Evolutionary conservation across 2,329 filamentous ascomycete genomes (phyloP), one percentile per base, ranked within the genome.

Genomic region (Colletotrichum scovillei): DNA sequence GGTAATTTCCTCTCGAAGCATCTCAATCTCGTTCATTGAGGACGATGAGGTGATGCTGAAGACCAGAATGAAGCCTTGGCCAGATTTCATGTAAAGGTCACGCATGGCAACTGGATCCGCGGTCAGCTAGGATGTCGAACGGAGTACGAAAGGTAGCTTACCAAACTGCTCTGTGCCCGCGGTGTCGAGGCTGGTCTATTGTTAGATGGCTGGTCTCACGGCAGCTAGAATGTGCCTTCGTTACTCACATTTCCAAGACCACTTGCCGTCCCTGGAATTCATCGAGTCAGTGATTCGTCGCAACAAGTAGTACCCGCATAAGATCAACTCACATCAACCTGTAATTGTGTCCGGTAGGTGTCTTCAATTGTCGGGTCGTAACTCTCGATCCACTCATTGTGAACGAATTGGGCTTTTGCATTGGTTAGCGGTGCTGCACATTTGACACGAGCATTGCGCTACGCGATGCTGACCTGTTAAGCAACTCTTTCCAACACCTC

Each of bases 81-180:
- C 95, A 52, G 95, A 94, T 81, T 97, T 97, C 94, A 98, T 97
- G 86, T 97, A 97, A 58, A 96, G 87, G 81, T 97, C 94, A 80
- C 94, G 89, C 89, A 91, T 91, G 69, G 89, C 89, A 77, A 91
- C 87, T 91, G 74, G 26, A 69, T 35, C 46, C n/a, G 52, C 53
- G 58, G 58, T 67, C 55, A 68, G 64, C 58, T 19, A 7, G 14
- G 57, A 28, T n/a, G 5, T 22, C 12, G 52, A 68, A 72, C 70
- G 63, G 46, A 38, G 63, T 60, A 67, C 14, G 38, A 42, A 71
- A 69, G 35, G 59, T n/a, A 28, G 87, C 92, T 84, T 88, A 96
- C 94, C 96, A 84, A 97, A 97, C 82, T 97, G 95, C 82, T 97
- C 95, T 76, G 95, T 97, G 72, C 95, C 95, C 77, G 95, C 95